phyloP scores from a whole-genome alignment of 2,329 filamentous ascomycete genomes.

The Aureobasidium sp. region DNA sequence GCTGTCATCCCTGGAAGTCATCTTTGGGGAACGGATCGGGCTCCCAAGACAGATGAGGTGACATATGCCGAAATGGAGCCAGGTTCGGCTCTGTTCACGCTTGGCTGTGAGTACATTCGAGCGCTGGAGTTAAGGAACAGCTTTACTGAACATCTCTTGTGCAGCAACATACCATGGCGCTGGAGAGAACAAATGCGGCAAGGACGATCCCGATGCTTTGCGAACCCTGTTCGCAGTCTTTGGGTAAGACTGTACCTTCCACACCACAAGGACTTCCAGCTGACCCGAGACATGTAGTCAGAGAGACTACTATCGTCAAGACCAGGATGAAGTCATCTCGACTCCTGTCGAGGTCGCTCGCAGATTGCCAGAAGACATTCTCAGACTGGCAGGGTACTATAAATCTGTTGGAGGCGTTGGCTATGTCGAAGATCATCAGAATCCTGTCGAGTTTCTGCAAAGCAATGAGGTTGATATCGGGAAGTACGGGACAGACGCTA shows the following conservation, averaged over 20 bases:
- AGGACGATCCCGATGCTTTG: not conserved
- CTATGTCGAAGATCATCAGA: not conserved
- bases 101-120: not conserved
- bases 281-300: not conserved
- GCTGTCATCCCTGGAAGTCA: conserved; percentile 4
- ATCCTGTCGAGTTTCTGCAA: not conserved
- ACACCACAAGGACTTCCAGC: too few species aligned
- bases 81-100: not conserved
- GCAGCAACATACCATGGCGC: conserved; percentile 5
- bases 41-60: not conserved
- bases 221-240: not conserved
- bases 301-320: not conserved
- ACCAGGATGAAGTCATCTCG: not conserved
- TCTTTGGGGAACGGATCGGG: not conserved
- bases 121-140: not conserved
- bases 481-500: not conserved
- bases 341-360: not conserved
- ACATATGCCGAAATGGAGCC: conserved; percentile 3
- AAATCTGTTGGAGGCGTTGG: conserved; percentile 3
- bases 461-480: not conserved
- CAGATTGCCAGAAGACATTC: not conserved
- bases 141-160: not conserved
- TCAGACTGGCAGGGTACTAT: not conserved
- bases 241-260: not conserved
- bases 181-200: not conserved